These are phyloP conservation scores for Quillaja saponaria DNA, from an alignment of 306 rosid genomes.

Conservation along the genomic window DNA sequence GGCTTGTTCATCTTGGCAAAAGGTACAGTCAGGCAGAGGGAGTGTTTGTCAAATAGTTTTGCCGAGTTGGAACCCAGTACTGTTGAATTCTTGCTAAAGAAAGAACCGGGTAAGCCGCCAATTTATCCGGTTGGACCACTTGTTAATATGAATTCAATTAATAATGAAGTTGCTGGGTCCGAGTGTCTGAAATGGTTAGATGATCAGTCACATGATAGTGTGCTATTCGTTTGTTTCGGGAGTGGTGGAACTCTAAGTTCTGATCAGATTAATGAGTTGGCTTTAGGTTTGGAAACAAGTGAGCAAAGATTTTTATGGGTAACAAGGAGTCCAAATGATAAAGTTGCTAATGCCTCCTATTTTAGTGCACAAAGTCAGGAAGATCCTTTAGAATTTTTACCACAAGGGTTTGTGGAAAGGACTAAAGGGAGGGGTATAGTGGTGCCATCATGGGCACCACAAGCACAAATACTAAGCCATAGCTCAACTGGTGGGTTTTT, in stretches of 20 bases:
- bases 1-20: constrained; percentile 43
- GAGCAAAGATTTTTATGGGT: constrained; percentile 59
- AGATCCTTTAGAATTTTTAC: constrained; percentile 47
- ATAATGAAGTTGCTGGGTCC: neutral
- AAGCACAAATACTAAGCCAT: constrained; percentile 58
- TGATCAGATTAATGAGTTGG: constrained; percentile 43
- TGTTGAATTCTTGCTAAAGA: constrained; percentile 24
- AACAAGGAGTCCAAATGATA: constrained; percentile 43
- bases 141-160: neutral
- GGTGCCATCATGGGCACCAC: constrained; percentile 79
- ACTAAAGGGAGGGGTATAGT: constrained; percentile 44
- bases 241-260: constrained; percentile 55
- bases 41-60: constrained; percentile 56
- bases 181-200: constrained; percentile 62
- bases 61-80: constrained; percentile 61
- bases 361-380: constrained; percentile 38
- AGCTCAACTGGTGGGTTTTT: constrained; percentile 64
- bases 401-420: constrained; percentile 59
- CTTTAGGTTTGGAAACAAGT: constrained; percentile 53
- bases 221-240: constrained; percentile 55
- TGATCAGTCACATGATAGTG: constrained; percentile 51
- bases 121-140: constrained; percentile 68
- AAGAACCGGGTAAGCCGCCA: constrained; percentile 42
- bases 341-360: constrained; percentile 31
- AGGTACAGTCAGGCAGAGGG: constrained; percentile 51